These are phyloP conservation scores for Starmerella gropengiesseri DNA, from an alignment of 805 yeast species.

Conservation along the genomic window DNA sequence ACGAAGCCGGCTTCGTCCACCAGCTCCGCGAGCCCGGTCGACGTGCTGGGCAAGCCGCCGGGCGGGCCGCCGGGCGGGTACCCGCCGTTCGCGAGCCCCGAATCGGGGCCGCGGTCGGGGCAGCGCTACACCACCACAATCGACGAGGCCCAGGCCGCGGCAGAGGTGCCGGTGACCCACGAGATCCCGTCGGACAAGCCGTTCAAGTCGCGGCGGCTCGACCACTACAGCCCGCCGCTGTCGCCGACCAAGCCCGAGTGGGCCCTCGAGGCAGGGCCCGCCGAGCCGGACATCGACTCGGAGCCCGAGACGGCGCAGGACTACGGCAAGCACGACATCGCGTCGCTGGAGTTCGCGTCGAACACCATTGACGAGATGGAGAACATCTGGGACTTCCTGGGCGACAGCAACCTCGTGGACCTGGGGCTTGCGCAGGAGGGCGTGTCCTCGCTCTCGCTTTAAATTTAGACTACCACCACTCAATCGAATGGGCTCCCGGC, in stretches of 20 bases:
- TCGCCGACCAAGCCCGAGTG: conserved; percentile 1
- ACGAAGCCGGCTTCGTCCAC: neutral
- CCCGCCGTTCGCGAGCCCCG: too few relatives aligned
- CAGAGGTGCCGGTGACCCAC: conserved; percentile 4
- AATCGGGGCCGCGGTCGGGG: too few relatives aligned
- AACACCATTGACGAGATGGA: conserved; percentile 3
- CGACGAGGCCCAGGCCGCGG: too few relatives aligned
- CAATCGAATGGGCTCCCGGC: too few relatives aligned
- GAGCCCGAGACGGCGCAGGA: neutral
- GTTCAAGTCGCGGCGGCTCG: neutral
- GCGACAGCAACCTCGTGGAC: neutral
- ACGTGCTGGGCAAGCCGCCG: too few relatives aligned
- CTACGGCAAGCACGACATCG: neutral
- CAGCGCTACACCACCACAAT: too few relatives aligned
- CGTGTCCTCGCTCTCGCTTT: neutral
- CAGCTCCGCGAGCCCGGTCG: neutral
- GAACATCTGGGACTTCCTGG: conserved; percentile 4
- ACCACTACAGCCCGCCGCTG: conserved; percentile 1
- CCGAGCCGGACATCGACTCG: neutral
- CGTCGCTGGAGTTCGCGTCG: neutral
- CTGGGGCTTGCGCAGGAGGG: neutral
- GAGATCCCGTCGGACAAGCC: conserved; percentile 2
- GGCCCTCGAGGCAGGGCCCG: neutral
- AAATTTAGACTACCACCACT: too few relatives aligned
- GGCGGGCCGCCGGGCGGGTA: too few relatives aligned